Evolutionary conservation across 73 alveolate species (phyloP).

Genomic region (Strombidium stylifer): DNA sequence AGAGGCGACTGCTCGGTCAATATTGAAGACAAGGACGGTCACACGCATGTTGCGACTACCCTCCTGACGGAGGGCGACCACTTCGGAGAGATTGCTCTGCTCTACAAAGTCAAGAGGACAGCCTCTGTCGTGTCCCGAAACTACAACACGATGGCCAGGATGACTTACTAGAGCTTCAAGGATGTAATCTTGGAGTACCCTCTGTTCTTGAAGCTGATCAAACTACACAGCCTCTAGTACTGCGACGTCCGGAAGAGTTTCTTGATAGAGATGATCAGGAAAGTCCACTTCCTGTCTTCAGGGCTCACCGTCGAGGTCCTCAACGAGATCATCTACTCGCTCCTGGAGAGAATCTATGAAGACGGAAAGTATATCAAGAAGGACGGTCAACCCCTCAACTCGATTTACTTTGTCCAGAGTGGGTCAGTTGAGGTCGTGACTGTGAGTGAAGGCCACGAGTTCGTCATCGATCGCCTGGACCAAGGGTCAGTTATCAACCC

Average conservation of each 20-base stretch:
- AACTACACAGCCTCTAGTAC: constrained; percentile 20
- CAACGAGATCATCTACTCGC: too few species aligned
- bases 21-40: constrained; percentile 8
- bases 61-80: constrained; percentile 31
- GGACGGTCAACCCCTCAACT: too few species aligned
- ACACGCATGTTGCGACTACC: not conserved
- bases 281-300: too few species aligned
- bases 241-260: constrained; percentile 37
- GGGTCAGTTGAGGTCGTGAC: too few species aligned
- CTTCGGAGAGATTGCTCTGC: constrained; percentile 54
- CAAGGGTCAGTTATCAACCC: too few species aligned
- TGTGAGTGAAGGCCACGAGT: too few species aligned
- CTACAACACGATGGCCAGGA: constrained; percentile 46
- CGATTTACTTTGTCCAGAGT: too few species aligned
- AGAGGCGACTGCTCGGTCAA: constrained; percentile 50
- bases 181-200: constrained; percentile 41
- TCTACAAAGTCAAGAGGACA: constrained; percentile 52
- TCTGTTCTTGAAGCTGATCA: constrained; percentile 12
- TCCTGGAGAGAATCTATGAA: too few species aligned
- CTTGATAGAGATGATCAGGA: too few species aligned
- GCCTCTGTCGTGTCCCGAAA: constrained; percentile 43
- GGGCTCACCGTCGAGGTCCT: too few species aligned
- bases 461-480: too few species aligned
- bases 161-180: constrained; percentile 14
- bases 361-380: too few species aligned